Evolutionary conservation across 2,329 filamentous ascomycete genomes (phyloP), one percentile per base, ranked within the genome.

Genomic region (Elsinoe arachidis): DNA sequence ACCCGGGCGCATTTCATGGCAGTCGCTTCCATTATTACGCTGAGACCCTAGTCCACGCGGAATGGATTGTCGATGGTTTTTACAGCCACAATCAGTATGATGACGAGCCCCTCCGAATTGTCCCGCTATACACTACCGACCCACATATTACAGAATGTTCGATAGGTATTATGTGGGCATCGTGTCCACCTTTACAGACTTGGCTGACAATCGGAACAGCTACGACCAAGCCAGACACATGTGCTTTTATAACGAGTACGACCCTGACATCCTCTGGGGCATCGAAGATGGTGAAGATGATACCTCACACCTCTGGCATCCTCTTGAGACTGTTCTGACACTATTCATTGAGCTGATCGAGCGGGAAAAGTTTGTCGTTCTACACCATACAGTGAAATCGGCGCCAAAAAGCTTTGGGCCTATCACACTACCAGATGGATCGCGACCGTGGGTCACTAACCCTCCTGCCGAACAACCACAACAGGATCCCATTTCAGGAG

Each of bases 261-360:
- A 38, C 15, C 37, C 37, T 38, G 37, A 38, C 15, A 15, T 38
- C 15, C 37, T 38, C 15, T 12, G 15, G 12, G 37, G 15, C 10
- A 38, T 38, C 12, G 37, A 38, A 14, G 37, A 38, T 12, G 37
- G 10, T 15, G 12, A 38, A 12, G 12, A 12, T 12, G 15, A 38
- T 14, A 15, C 37, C 12, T 14, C 12, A 15, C 37, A 38, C 10
- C 15, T 38, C 1, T 69, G 67, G 67, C 67, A 69, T 49, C 62
- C 60, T 15, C 61, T 69, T 19, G 67, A 69, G 55, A 61, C 60
- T 2, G 66, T 69, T 30, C 55, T 69, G 4, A 67, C 63, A 55
- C 65, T 67, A 4, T 69, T 66, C 55, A 63, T 69, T 43, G 68
- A 69, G 43, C 68, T 69, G 67, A 60, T 67, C 11, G 66, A 69